Evolutionary conservation across 2,329 filamentous ascomycete species (phyloP).

Genomic region (Calonectria pauciramosa): DNA sequence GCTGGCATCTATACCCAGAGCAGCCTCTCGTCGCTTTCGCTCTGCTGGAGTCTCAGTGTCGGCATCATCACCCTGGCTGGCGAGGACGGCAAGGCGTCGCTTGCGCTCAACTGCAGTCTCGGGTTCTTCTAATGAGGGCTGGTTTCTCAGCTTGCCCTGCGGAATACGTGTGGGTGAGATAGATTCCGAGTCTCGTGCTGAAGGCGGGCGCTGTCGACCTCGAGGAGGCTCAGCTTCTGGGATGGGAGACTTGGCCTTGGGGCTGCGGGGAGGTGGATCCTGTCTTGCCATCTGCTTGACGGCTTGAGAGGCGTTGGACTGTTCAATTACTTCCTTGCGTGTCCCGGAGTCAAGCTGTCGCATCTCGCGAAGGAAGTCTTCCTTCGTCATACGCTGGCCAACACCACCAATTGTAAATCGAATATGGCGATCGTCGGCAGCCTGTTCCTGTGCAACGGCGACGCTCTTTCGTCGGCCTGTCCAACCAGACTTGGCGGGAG

Average conservation of each 20-base stretch:
- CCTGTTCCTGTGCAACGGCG: conserved; percentile 57
- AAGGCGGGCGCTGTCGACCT: conserved; percentile 18
- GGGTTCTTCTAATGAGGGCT: conserved; percentile 49
- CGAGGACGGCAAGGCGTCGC: conserved; percentile 71
- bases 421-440: conserved; percentile 77
- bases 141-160: conserved; percentile 24
- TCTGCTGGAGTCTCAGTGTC: conserved; percentile 80
- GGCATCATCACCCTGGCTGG: conserved; percentile 55
- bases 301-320: conserved; percentile 61
- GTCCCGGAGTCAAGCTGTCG: conserved; percentile 78
- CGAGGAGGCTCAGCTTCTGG: conserved; percentile 33
- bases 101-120: conserved; percentile 81
- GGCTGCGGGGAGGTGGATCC: conserved; percentile 44
- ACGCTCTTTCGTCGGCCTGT: conserved; percentile 56
- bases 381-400: conserved; percentile 83
- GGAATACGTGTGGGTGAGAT: conserved; percentile 31
- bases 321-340: conserved; percentile 66
- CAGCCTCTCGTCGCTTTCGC: conserved; percentile 79
- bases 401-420: conserved; percentile 82
- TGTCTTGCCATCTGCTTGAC: conserved; percentile 65
- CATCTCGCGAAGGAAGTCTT: conserved; percentile 83
- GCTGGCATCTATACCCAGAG: conserved; percentile 72
- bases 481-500: conserved; percentile 65
- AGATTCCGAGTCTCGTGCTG: conserved; percentile 32
- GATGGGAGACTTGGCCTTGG: conserved; percentile 34